Evolutionary conservation across 495 filamentous ascomycete species (phyloP), one percentile per base, ranked within the genome.

Genomic region (Copromyces sp.): DNA sequence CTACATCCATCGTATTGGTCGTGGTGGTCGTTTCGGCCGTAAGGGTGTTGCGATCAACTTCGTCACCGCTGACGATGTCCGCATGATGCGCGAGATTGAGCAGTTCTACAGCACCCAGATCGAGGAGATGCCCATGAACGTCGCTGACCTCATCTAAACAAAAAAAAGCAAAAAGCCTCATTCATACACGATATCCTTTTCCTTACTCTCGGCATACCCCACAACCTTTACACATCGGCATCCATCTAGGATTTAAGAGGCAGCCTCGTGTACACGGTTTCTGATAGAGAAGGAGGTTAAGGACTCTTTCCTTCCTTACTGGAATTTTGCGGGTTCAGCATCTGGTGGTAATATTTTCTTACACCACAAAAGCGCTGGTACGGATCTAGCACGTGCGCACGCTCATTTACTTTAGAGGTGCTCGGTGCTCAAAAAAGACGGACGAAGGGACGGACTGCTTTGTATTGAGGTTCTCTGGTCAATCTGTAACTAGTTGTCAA

Each of bases 1-100:
- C 84, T 99, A 99, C 83, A 98, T 99, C 81, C 95, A 99, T 83
- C 90, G 95, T 75, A 99, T 99, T 78, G 95, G 95, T 81, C 90
- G 95, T 80, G 92, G 92, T 81, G 95, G 95, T 79, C 90, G 95
- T 76, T 99, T 99, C 83, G 95, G 95, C 74, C 89, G 95, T 68
- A 99, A 99, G 86, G 95, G 95, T 87, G 95, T 99, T 76, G 95
- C 95, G 11, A 99, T 99, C 87, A 99, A 99, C 86, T 99, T 99
- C 75, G 95, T 99, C 72, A 99, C 95, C 1, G 93, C 88, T 79
- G 95, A 99, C 74, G 95, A 99, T 81, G 95, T 99, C 69, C 90
- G 96, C 76, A 99, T 99, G 81, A 87, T 99, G 78, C 90, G 95
- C 76, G 95, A 99, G 78, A 99, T 99, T 77, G 95, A 99, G 82